A percentile compares a stretch with the other conserved stretches of the same genome.
These are phyloP conservation scores for Claviceps digitariae DNA, from an alignment of 2,329 filamentous ascomycete species.

Conservation along the genomic window DNA sequence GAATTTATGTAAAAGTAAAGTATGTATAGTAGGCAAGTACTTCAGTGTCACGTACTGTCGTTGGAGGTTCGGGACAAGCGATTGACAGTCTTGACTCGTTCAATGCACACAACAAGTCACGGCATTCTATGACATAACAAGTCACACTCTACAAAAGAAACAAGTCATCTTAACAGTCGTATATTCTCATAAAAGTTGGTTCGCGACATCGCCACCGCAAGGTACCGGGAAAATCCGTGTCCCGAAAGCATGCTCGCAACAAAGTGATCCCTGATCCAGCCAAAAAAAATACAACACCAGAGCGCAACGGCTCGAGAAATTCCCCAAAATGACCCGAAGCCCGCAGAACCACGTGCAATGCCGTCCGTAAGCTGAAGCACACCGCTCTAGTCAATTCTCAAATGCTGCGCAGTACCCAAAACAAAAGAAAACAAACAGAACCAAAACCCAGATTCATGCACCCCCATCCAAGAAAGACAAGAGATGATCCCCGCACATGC, in stretches of 20 bases:
- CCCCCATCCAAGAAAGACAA: conserved; percentile 11
- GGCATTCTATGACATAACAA: no score
- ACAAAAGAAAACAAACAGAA: neutral
- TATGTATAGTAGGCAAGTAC: no score
- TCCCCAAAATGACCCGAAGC: conserved; percentile 18
- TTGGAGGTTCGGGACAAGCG: no score
- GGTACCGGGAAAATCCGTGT: conserved; percentile 14
- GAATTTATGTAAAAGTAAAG: no score
- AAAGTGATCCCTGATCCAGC: neutral
- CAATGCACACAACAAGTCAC: no score
- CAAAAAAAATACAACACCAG: conserved; percentile 16
- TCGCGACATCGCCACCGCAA: conserved; percentile 18
- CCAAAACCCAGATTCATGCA: conserved; percentile 6
- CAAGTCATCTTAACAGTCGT: conserved; percentile 13
- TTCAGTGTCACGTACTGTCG: no score
- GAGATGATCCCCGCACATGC: conserved; percentile 6
- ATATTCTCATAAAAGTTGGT: conserved; percentile 24
- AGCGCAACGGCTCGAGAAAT: conserved; percentile 19
- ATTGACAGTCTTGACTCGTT: no score
- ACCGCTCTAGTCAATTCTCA: conserved; percentile 15
- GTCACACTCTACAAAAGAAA: no score
- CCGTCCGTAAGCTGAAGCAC: conserved; percentile 14
- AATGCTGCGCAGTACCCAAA: conserved; percentile 16
- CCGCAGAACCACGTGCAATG: conserved; percentile 19
- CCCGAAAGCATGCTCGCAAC: conserved; percentile 18